Conservation (phyloP, 768 basidiomycete genomes). For the Xerocomellus amylosporus region DNA sequence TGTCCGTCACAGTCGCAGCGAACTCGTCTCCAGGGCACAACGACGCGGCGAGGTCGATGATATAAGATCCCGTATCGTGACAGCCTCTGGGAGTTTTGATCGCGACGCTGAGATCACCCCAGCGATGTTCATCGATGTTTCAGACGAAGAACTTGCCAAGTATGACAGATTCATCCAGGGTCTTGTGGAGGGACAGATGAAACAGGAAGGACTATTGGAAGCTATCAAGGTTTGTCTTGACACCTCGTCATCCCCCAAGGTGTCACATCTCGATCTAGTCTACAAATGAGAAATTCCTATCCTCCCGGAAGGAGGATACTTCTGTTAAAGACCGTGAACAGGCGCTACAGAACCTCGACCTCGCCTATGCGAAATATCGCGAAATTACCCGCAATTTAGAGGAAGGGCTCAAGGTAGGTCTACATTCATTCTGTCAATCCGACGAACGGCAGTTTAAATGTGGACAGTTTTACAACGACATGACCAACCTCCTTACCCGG, state of each 20-base stretch:
- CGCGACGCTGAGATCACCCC: conserved; percentile 70
- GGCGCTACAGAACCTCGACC: conserved; percentile 77
- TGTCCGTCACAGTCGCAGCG: conserved; percentile 54
- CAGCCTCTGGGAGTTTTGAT: conserved; percentile 63
- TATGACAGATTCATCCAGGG: conserved; percentile 74
- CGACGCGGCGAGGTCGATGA: conserved; percentile 67
- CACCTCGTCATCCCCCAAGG: background rate
- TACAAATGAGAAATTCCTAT: conserved; percentile 69
- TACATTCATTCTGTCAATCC: background rate
- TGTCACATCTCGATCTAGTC: conserved; percentile 37
- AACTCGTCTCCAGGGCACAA: conserved; percentile 63
- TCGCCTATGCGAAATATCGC: conserved; percentile 82
- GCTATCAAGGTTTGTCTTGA: conserved; percentile 59
- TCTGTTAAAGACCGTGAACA: conserved; percentile 76
- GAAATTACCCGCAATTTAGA: conserved; percentile 83
- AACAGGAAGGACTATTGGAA: conserved; percentile 64
- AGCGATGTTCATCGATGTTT: conserved; percentile 83
- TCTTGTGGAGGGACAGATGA: conserved; percentile 48
- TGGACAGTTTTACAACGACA: conserved; percentile 86
- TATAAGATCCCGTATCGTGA: conserved; percentile 64
- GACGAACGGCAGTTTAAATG: background rate
- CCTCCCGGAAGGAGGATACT: conserved; percentile 75
- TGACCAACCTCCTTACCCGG: conserved; percentile 65
- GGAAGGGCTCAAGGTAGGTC: conserved; percentile 76
- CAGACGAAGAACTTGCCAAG: conserved; percentile 75